phyloP scores from a whole-genome alignment of 108 stramenopile genomes.

The Schizochytrium sp. region DNA sequence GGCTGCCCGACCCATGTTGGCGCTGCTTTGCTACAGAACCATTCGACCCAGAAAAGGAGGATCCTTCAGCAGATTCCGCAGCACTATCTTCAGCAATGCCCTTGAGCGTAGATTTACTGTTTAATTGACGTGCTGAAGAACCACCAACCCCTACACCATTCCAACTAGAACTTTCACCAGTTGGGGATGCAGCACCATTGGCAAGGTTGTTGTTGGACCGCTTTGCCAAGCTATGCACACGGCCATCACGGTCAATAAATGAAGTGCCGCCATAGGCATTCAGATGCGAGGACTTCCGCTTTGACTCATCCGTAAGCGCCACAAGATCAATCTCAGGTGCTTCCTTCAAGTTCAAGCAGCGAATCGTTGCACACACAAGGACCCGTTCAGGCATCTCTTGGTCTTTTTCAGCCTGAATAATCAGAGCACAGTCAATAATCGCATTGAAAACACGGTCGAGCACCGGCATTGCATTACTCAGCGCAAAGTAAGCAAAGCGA shows the following conservation, averaged over 20 bases:
- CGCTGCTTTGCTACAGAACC: too few species aligned
- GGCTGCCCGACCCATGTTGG: too few species aligned
- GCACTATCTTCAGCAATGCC: too few species aligned
- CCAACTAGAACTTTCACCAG: too few species aligned
- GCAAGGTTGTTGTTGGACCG: background rate
- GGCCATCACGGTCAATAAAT: constrained; percentile 56
- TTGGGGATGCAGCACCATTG: background rate
- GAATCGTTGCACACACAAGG: constrained; percentile 39
- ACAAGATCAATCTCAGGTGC: constrained; percentile 57
- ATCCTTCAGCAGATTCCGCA: too few species aligned
- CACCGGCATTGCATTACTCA: constrained; percentile 48
- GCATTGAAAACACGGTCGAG: constrained; percentile 46
- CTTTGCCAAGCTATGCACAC: background rate
- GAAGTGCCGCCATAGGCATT: background rate
- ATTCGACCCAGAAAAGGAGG: too few species aligned
- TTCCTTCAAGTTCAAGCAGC: constrained; percentile 37
- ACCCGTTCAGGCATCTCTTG: constrained; percentile 59
- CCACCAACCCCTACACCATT: too few species aligned
- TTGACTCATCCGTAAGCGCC: constrained; percentile 23
- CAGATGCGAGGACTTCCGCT: background rate
- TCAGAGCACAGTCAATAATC: constrained; percentile 48
- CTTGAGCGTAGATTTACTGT: too few species aligned
- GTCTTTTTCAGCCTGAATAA: constrained; percentile 56
- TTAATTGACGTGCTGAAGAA: too few species aligned
- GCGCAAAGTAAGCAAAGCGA: constrained; percentile 25